A percentile compares a stretch with the other conserved stretches of the same genome.
phyloP scores from a whole-genome alignment of 768 basidiomycete genomes.

The Rhodotorula sphaerocarpa region DNA sequence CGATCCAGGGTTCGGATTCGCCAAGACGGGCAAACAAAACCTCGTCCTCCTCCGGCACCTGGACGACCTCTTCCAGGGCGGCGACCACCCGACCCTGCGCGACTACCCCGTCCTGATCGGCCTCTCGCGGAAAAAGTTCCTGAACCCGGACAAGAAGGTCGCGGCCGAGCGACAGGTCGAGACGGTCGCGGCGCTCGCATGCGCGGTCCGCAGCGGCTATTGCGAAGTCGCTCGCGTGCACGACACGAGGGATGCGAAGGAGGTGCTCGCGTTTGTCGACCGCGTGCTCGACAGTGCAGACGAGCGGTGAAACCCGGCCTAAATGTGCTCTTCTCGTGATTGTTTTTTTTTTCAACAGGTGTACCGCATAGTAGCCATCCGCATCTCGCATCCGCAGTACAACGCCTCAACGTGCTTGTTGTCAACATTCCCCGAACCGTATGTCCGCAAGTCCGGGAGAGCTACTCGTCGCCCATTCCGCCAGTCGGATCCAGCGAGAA shows the following conservation, averaged over 20 bases:
- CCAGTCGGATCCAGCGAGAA: conserved; percentile 27
- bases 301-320: too few relatives aligned
- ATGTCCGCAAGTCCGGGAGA: too few relatives aligned
- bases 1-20: conserved; percentile 92
- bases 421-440: background rate
- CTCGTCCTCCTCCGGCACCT: conserved; percentile 57
- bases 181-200: conserved; percentile 67
- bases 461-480: conserved; percentile 24
- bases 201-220: conserved; percentile 65
- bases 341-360: background rate
- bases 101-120: conserved; percentile 61
- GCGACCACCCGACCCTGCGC: conserved; percentile 5
- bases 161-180: conserved; percentile 66
- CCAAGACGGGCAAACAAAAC: conserved; percentile 72
- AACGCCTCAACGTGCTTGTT: conserved; percentile 8
- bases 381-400: background rate
- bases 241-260: conserved; percentile 62
- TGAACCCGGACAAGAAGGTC: conserved; percentile 55
- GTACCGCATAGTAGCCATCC: too few relatives aligned
- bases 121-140: conserved; percentile 72
- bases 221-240: conserved; percentile 67
- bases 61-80: conserved; percentile 41
- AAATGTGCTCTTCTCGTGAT: too few relatives aligned
- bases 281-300: too few relatives aligned
- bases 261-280: conserved; percentile 61